Evolutionary conservation across 1,284 basidiomycete genomes (phyloP).

Genomic region (Ceratobasidium theobromae): DNA sequence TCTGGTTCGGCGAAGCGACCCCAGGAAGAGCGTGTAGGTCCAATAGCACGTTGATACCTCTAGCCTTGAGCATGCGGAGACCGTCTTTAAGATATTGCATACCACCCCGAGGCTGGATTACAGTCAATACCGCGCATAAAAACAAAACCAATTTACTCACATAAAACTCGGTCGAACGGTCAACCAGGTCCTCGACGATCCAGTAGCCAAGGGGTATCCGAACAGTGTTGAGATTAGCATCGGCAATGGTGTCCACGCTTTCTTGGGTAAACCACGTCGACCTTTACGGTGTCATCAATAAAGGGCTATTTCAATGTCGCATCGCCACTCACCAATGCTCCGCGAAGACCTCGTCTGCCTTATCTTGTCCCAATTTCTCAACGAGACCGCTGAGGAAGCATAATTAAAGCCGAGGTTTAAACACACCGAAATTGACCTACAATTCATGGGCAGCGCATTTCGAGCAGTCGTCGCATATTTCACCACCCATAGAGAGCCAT

Average conservation of each 20-base stretch:
- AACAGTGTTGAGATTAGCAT: constrained; percentile 67
- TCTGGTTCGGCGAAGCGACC: constrained; percentile 51
- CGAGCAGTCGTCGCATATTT: constrained; percentile 55
- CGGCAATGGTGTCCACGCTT: constrained; percentile 57
- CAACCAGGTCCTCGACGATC: constrained; percentile 71
- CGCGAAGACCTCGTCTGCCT: constrained; percentile 60
- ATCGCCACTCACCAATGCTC: constrained; percentile 57
- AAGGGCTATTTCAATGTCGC: neutral
- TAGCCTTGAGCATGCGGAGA: constrained; percentile 48
- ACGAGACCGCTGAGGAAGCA: constrained; percentile 33
- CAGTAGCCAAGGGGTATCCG: constrained; percentile 78
- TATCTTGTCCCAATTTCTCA: constrained; percentile 58
- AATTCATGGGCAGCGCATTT: constrained; percentile 62
- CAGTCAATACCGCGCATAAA: no score
- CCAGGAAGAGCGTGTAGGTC: constrained; percentile 79
- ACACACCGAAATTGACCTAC: constrained; percentile 41
- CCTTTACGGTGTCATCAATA: constrained; percentile 45
- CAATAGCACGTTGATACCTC: constrained; percentile 65
- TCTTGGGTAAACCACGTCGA: constrained; percentile 67
- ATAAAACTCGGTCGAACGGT: constrained; percentile 61
- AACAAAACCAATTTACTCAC: constrained; percentile 45
- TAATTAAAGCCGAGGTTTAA: neutral
- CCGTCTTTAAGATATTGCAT: neutral
- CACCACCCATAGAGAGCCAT: constrained; percentile 67
- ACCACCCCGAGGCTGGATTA: constrained; percentile 23